Base-by-base conservation (phyloP, 164 flowering plant genomes). In the Chimonanthus praecox region DNA sequence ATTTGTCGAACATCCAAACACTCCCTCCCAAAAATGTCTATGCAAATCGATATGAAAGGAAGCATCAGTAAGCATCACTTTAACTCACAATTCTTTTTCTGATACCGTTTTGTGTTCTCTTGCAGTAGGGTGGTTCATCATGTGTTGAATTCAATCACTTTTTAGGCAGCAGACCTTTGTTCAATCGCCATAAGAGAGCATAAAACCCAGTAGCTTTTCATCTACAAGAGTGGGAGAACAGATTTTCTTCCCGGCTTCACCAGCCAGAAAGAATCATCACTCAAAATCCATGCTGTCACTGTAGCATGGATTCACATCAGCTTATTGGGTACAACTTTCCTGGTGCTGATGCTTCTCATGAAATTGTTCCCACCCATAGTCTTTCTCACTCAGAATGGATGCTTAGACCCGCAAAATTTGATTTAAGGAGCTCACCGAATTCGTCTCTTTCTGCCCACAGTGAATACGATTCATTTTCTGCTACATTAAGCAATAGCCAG, bases 361-460 rank as follows among this genome's bases (percentile, higher is more conserved):
- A 83, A 64, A 67, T 83, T 72, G 69, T 88, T 74, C 74, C 79
- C 63, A 77, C 86, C 9, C 62, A 77, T 72, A 67, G 80, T 76
- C 78, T 89, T 47, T 69, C 81, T 3, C 67, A 74, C 43, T 81
- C 90, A 5, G 78, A 76, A 16, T 78, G 83, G 76, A 74, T 83
- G 49, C 69, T 81, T 68, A 83, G 71, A 7, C 75, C 85, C 45
- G 47, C 82, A 76, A 91, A 87, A 82, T 74, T 82, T 60, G 85
- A 81, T 15, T 47, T 75, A 45, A 80, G 84, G 69, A 84, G 80
- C 79, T 90, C 94, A 3, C 89, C 90, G 2, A 78, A 80, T 75
- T 91, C 94, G 0, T 89, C 92, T 11, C 88, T 87, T 71, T 84
- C 87, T 2, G 72, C 82, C 67, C 88, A 80, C 15, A 83, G 86